A percentile compares a stretch with the other conserved stretches of the same genome.
Conservation (phyloP, 2,329 filamentous ascomycete genomes). For the Cladophialophora yegresii region DNA sequence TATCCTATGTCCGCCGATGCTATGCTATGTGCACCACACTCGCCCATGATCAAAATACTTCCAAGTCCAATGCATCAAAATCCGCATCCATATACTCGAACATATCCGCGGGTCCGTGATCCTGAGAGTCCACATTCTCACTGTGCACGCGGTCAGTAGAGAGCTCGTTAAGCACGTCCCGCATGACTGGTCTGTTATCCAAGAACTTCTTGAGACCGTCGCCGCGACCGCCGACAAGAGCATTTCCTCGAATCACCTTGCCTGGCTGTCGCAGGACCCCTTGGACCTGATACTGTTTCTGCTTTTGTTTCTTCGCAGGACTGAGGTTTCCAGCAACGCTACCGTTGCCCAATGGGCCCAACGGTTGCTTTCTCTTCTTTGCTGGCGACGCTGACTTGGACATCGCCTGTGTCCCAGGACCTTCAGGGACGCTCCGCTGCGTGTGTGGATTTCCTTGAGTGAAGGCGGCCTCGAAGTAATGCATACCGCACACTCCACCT, state of each 20-base stretch:
- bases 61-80: constrained; percentile 26
- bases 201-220: constrained; percentile 54
- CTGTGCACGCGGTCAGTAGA: constrained; percentile 6
- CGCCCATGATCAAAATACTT: constrained; percentile 1
- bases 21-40: background rate
- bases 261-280: constrained; percentile 49
- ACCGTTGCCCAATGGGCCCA: constrained; percentile 18
- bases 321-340: constrained; percentile 35
- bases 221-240: constrained; percentile 39
- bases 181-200: constrained; percentile 67
- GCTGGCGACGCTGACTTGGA: background rate
- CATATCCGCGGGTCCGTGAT: constrained; percentile 6
- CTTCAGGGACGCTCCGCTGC: constrained; percentile 25
- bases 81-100: constrained; percentile 30
- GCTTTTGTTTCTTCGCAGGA: constrained; percentile 46
- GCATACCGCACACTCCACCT: constrained; percentile 63
- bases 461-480: constrained; percentile 63
- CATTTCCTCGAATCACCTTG: constrained; percentile 60
- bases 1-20: background rate
- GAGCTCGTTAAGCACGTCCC: constrained; percentile 74
- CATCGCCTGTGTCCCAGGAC: background rate
- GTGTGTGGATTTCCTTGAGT: constrained; percentile 28
- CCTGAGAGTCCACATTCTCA: constrained; percentile 18
- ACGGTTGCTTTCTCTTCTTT: constrained; percentile 5
- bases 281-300: constrained; percentile 23